A percentile compares a stretch with the other conserved stretches of the same genome.
Evolutionary conservation across 495 filamentous ascomycete species (phyloP).

Genomic region (Bryoglossum gracile): DNA sequence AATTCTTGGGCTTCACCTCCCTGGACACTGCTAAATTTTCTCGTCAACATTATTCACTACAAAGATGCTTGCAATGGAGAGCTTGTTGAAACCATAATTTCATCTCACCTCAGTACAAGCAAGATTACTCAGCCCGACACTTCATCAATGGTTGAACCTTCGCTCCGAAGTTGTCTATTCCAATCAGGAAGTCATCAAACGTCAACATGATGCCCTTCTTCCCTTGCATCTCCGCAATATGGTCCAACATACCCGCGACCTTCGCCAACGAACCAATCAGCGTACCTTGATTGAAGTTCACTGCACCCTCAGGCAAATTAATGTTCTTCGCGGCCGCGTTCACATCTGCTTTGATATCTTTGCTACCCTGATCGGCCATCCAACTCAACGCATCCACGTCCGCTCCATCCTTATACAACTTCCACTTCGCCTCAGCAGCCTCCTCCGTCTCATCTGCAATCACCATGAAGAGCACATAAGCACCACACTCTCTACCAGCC

Average conservation of each 20-base stretch:
- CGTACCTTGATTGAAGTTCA: constrained; percentile 29
- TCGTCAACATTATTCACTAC: no score
- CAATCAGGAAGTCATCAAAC: constrained; percentile 28
- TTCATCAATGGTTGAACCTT: constrained; percentile 40
- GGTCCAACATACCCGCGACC: constrained; percentile 28
- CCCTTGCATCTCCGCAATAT: constrained; percentile 25
- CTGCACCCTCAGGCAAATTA: constrained; percentile 24
- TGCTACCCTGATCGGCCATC: constrained; percentile 26
- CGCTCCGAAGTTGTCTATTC: constrained; percentile 27
- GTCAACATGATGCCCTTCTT: constrained; percentile 31
- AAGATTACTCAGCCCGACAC: constrained; percentile 31
- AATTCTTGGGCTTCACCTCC: no score
- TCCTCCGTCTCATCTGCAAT: constrained; percentile 30
- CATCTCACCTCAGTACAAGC: no score
- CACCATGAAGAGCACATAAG: constrained; percentile 29
- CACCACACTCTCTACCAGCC: constrained; percentile 26
- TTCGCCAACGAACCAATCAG: constrained; percentile 27
- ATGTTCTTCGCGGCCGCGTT: constrained; percentile 25
- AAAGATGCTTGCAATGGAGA: no score
- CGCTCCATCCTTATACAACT: constrained; percentile 26
- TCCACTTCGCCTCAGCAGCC: constrained; percentile 28
- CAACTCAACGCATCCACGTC: constrained; percentile 27
- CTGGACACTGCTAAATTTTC: no score
- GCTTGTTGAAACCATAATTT: no score
- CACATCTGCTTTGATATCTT: constrained; percentile 28